Evolutionary conservation across 177 flowering plant species (phyloP), one percentile per base, ranked within the genome.

Genomic region (Vitis hybrid): DNA sequence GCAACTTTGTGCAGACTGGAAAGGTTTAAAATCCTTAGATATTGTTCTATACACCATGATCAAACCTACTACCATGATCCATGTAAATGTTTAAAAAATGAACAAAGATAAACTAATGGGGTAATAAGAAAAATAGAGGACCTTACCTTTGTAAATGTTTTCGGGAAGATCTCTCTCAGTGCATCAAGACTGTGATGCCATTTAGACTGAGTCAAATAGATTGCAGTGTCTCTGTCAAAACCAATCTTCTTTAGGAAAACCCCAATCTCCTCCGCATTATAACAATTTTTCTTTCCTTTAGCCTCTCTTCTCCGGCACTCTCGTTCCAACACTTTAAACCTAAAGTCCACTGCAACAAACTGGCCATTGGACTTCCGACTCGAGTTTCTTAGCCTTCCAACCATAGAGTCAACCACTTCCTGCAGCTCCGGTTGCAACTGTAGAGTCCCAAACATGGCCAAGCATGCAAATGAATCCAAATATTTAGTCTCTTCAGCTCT

Each of bases 261-360:
- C 1, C 88, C 96, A 57, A 90, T 78, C 75, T 91, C 98, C 50
- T 81, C 79, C 20, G 97, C 83, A 76, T 60, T 72, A 59, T 79
- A 91, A 74, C 97, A 93, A 49, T 83, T 86, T 73, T 87, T 91
- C 14, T 72, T 68, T 65, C 84, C 81, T 48, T 71, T 98, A 95
- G 22, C 89, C 89, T 71, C 87, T 89, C 66, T 84, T 85, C 74
- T 90, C 8, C 8, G 7, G 45, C 45, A 39, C 45, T 39, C 0
- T 39, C 45, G 45, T 39, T 39, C 88, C 79, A 91, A 56, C 34
- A 87, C 67, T 3, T 91, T 96, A 53, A 91, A 76, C 77, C 97
- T 86, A 82, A 93, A 70, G 79, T 96, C 99, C 68, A 96, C 88
- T 3, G 99, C 97, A 20, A 91, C 73, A 50, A 93, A 93, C 65